Conservation (phyloP, 202 grass and related monocot genomes). For the Schoenoplectus triqueter region DNA sequence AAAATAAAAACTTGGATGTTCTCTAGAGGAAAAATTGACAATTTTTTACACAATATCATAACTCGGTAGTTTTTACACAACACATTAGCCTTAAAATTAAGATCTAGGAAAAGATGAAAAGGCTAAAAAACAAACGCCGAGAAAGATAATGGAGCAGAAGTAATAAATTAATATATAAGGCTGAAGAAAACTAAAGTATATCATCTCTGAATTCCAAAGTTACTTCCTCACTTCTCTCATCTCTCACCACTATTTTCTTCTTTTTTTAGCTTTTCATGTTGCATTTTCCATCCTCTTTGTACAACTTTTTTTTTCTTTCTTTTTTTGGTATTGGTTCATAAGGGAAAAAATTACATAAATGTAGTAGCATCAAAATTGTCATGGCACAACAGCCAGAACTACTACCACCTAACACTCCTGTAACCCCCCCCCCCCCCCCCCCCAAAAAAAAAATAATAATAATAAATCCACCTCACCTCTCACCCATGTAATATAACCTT, state of each 20-base stretch:
- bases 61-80: neutral
- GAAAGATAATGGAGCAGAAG: slow-evolving; percentile 4
- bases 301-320: slow-evolving; percentile 22
- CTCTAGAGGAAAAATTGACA: neutral
- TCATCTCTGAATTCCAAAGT: slow-evolving; percentile 16
- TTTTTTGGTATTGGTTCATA: slow-evolving; percentile 14
- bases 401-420: slow-evolving; percentile 34
- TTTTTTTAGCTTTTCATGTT: slow-evolving; percentile 11
- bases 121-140: neutral
- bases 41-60: too few species aligned
- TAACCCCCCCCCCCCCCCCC: neutral
- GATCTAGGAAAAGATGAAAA: neutral
- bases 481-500: neutral
- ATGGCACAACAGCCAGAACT: slow-evolving; percentile 36
- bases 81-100: neutral
- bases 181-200: slow-evolving; percentile 25
- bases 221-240: slow-evolving; percentile 10
- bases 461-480: neutral
- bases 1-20: neutral
- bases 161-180: slow-evolving; percentile 14
- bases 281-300: slow-evolving; percentile 36
- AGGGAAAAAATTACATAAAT: slow-evolving; percentile 38
- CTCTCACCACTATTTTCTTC: slow-evolving; percentile 20
- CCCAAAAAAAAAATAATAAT: too few species aligned
- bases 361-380: slow-evolving; percentile 43